Evolutionary conservation across 2,329 filamentous ascomycete species (phyloP).

Genomic region (Claviceps capensis): DNA sequence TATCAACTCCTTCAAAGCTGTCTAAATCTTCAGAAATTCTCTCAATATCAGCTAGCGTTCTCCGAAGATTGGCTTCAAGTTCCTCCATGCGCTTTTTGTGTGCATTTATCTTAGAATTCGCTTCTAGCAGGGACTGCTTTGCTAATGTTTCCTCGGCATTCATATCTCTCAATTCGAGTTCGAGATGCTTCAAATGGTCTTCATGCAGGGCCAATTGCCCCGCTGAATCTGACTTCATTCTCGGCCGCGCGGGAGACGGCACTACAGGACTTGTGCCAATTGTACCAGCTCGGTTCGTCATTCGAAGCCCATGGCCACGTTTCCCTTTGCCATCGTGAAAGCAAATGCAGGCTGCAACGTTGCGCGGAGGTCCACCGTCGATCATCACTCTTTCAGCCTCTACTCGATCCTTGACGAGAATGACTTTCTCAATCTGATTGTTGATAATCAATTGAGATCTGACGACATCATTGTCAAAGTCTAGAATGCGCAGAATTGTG

Average conservation of each 20-base stretch:
- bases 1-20: slow-evolving; percentile 53
- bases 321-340: slow-evolving; percentile 44
- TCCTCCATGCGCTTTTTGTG: slow-evolving; percentile 20
- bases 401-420: slow-evolving; percentile 56
- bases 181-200: slow-evolving; percentile 38
- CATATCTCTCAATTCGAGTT: slow-evolving; percentile 38
- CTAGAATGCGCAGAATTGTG: slow-evolving; percentile 68
- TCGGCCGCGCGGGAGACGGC: slow-evolving; percentile 38
- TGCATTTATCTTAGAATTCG: slow-evolving; percentile 31
- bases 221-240: slow-evolving; percentile 70
- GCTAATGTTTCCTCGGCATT: slow-evolving; percentile 33
- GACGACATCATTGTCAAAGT: slow-evolving; percentile 68
- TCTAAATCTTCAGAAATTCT: slow-evolving; percentile 45
- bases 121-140: slow-evolving; percentile 33
- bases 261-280: slow-evolving; percentile 28
- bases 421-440: slow-evolving; percentile 67
- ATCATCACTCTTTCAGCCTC: slow-evolving; percentile 61
- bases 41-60: slow-evolving; percentile 45
- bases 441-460: slow-evolving; percentile 75
- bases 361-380: slow-evolving; percentile 42
- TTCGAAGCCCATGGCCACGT: slow-evolving; percentile 45
- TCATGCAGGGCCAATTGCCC: slow-evolving; percentile 45
- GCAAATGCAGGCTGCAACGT: slow-evolving; percentile 61
- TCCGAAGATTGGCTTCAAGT: slow-evolving; percentile 42
- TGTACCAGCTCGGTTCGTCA: slow-evolving; percentile 30